A percentile compares a stretch with the other conserved stretches of the same genome.
Evolutionary conservation across 768 basidiomycete species (phyloP).

Genomic region (Pisolithus sp.): DNA sequence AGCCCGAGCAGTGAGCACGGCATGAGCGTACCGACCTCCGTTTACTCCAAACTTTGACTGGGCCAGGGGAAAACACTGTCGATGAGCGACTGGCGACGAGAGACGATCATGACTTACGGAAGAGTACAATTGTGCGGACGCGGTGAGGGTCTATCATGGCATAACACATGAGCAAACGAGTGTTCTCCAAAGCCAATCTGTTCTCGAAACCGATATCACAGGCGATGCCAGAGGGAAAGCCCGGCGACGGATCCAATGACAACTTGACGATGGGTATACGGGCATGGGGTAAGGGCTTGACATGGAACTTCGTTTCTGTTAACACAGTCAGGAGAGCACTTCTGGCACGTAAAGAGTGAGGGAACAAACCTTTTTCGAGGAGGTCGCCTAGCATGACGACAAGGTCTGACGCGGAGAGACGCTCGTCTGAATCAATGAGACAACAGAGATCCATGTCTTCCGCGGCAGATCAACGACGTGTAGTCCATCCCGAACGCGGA

Average conservation of each 20-base stretch:
- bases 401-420: conserved; percentile 75
- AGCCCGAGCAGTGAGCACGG: neutral
- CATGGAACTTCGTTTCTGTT: conserved; percentile 89
- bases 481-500: conserved; percentile 5
- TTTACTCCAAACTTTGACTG: conserved; percentile 99
- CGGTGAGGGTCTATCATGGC: conserved; percentile 94
- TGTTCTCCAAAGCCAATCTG: conserved; percentile 94
- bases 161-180: conserved; percentile 91
- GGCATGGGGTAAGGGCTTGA: conserved; percentile 93
- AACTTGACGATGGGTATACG: conserved; percentile 99
- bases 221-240: conserved; percentile 81
- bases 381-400: conserved; percentile 92
- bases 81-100: conserved; percentile 8
- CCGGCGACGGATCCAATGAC: conserved; percentile 79
- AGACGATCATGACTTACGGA: conserved; percentile 63
- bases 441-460: conserved; percentile 99
- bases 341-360: conserved; percentile 1
- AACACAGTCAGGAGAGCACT: conserved; percentile 8
- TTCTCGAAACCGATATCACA: conserved; percentile 99
- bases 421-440: conserved; percentile 84
- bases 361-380: conserved; percentile 77
- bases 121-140: conserved; percentile 89
- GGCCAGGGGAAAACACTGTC: neutral
- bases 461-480: conserved; percentile 7
- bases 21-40: conserved; percentile 49